A percentile compares a stretch with the other conserved stretches of the same genome.
Evolutionary conservation across 352 stramenopile species (phyloP).

Genomic region (Globisporangium cederbergense): DNA sequence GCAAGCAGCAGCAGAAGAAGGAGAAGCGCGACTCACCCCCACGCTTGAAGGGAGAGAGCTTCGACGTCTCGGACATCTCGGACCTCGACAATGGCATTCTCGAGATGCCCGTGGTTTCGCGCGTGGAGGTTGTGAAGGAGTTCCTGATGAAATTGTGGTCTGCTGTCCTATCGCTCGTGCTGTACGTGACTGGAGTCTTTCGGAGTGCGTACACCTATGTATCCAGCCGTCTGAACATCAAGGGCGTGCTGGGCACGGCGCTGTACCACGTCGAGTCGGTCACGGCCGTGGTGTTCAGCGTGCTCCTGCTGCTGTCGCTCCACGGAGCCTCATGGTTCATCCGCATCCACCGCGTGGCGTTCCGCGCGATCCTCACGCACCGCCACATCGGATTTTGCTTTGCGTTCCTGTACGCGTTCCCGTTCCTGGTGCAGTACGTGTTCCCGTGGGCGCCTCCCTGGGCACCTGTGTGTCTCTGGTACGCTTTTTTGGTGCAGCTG

Average conservation of each 20-base stretch:
- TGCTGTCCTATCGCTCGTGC: not conserved
- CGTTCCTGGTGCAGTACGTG: constrained; percentile 83
- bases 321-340: constrained; percentile 77
- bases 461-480: constrained; percentile 88
- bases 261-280: constrained; percentile 68
- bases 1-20: constrained; percentile 38
- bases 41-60: constrained; percentile 33
- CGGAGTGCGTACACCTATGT: constrained; percentile 12
- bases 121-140: not conserved
- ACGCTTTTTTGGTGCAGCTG: constrained; percentile 86
- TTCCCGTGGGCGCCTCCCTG: constrained; percentile 87
- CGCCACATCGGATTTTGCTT: constrained; percentile 87
- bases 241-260: constrained; percentile 28
- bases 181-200: not conserved
- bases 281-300: constrained; percentile 59
- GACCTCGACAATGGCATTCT: constrained; percentile 14
- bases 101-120: not conserved
- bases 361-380: constrained; percentile 78
- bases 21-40: constrained; percentile 49
- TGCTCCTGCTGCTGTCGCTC: constrained; percentile 62
- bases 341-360: constrained; percentile 75
- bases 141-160: not conserved
- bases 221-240: constrained; percentile 34
- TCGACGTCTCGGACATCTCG: constrained; percentile 26
- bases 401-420: constrained; percentile 84